phyloP scores from a whole-genome alignment of 345 rosid genomes.

The Lepidium aucheri region DNA sequence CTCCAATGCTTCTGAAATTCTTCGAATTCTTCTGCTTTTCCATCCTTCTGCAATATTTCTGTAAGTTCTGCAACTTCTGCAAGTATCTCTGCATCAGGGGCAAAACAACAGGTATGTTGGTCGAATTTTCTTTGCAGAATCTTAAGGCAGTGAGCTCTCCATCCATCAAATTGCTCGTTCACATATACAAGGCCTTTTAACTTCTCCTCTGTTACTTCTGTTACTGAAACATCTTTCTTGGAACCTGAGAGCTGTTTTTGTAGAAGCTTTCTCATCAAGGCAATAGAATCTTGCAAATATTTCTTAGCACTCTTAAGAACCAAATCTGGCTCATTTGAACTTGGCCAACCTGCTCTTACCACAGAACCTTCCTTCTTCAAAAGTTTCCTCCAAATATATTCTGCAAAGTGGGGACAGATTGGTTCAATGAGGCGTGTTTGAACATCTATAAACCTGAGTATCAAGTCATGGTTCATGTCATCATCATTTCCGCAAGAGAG shows the following conservation, averaged over 20 bases:
- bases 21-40: slow-evolving; percentile 50
- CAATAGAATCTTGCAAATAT: slow-evolving; percentile 83
- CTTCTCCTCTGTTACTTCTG: slow-evolving; percentile 39
- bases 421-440: slow-evolving; percentile 87
- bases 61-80: slow-evolving; percentile 51
- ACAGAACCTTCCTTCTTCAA: slow-evolving; percentile 72
- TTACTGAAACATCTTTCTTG: slow-evolving; percentile 57
- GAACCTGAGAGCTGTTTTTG: slow-evolving; percentile 62
- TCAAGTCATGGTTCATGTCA: slow-evolving; percentile 64
- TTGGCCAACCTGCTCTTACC: slow-evolving; percentile 90
- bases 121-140: slow-evolving; percentile 61
- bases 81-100: slow-evolving; percentile 59
- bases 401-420: slow-evolving; percentile 89
- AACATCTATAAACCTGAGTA: slow-evolving; percentile 75
- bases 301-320: slow-evolving; percentile 77
- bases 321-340: slow-evolving; percentile 56
- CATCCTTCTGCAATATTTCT: slow-evolving; percentile 52
- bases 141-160: slow-evolving; percentile 78
- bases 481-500: slow-evolving; percentile 65
- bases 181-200: slow-evolving; percentile 62
- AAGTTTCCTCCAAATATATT: slow-evolving; percentile 82
- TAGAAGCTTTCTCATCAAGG: slow-evolving; percentile 67
- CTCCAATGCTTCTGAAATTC: slow-evolving; percentile 58
- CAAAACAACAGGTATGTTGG: slow-evolving; percentile 32
- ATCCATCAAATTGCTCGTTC: slow-evolving; percentile 72